Evolutionary conservation across 768 basidiomycete species (phyloP), one percentile per base, ranked within the genome.

Genomic region (Lanmaoa rubissima): DNA sequence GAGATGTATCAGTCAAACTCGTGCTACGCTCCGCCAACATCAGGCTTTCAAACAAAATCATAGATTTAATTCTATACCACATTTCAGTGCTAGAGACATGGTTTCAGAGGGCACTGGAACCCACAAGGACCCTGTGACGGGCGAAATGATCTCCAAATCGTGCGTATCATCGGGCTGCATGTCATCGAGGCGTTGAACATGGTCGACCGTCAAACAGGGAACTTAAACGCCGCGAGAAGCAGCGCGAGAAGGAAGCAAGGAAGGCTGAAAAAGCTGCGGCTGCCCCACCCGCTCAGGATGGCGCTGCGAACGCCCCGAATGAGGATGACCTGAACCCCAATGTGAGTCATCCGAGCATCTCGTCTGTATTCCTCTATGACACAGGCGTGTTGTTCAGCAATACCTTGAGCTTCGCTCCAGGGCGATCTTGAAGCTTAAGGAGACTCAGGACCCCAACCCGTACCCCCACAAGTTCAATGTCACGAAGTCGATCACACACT

Each of bases 391-490:
- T 19, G 24, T 32, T 16, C 63, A 99, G 95, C 93, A 96, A 93
- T 99, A 98, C 80, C 96, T 88, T 69, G 94, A 98, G 69, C 76
- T 94, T 63, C 89, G 97, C 63, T 92, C 90, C 31, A 85, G 93
- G 47, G 86, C 91, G 64, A 94, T 99, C 65, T 82, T 86, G 60
- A 84, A 86, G 63, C 83, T 99, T 60, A 88, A 92, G 74, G 80
- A 87, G 69, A 89, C 90, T 31, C 88, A 89, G 71, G 73, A 82
- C 8, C 96, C 95, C 2, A 90, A 95, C 71, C 97, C 97, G 2
- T 99, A 98, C 78, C 97, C 97, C 8, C 97, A 99, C 87, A 99
- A 99, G 84, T 99, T 99, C 77, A 73, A 96, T 63, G 95, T 98
- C 21, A 78, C 87, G 54, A 78, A 74, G 59, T 92, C 92, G 9